Evolutionary conservation across 1,284 basidiomycete species (phyloP).

Genomic region (Sphagnurus paluster): DNA sequence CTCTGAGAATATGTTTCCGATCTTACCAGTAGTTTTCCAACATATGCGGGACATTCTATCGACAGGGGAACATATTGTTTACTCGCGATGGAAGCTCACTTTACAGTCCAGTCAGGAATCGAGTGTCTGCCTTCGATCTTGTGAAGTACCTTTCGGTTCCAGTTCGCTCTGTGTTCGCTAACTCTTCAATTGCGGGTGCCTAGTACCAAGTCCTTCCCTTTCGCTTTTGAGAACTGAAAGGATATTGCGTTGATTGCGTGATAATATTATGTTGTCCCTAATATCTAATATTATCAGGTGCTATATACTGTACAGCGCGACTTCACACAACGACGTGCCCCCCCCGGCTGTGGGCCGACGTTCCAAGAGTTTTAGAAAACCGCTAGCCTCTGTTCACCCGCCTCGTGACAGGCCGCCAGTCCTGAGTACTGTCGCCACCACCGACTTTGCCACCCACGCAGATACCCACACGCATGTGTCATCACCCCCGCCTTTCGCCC

Average conservation of each 20-base stretch:
- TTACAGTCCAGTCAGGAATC: constrained; percentile 93
- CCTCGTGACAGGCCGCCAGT: too few species aligned
- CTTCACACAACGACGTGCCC: too few species aligned
- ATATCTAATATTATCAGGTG: too few species aligned
- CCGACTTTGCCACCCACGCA: too few species aligned
- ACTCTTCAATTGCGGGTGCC: constrained; percentile 10
- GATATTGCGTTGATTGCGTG: constrained; percentile 91
- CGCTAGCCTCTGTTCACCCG: too few species aligned
- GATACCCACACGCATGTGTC: too few species aligned
- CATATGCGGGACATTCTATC: constrained; percentile 95
- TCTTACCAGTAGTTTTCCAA: constrained; percentile 73
- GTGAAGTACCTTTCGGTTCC: constrained; percentile 72
- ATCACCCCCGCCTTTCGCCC: too few species aligned
- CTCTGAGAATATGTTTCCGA: not conserved
- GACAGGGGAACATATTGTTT: constrained; percentile 93
- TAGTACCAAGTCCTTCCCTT: constrained; percentile 93
- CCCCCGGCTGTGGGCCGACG: too few species aligned
- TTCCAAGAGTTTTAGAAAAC: too few species aligned
- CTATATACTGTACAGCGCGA: too few species aligned
- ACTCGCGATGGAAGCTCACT: constrained; percentile 92
- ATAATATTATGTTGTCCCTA: too few species aligned
- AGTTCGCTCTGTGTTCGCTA: not conserved
- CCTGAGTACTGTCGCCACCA: too few species aligned
- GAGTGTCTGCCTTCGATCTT: constrained; percentile 95
- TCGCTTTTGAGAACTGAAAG: constrained; percentile 94